These are phyloP conservation scores for Cylindrodendrum hubeiense DNA, from an alignment of 2,329 filamentous ascomycete species.

Conservation along the genomic window DNA sequence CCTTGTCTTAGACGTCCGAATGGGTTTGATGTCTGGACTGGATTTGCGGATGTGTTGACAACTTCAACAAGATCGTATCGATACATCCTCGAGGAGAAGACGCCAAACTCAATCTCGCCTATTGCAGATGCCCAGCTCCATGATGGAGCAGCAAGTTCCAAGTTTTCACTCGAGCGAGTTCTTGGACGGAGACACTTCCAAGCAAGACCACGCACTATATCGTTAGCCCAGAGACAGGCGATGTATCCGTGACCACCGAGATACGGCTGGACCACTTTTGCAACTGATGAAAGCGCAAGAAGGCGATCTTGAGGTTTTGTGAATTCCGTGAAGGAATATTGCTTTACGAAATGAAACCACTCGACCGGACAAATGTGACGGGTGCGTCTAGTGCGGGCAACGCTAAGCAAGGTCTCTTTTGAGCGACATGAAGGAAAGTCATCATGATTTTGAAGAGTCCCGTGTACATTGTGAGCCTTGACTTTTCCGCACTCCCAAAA, in stretches of 20 bases:
- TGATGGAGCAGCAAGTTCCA: background rate
- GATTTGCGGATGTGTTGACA: background rate
- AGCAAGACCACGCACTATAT: constrained; percentile 3
- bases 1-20: background rate
- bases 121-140: background rate
- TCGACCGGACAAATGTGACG: constrained; percentile 1
- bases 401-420: constrained; percentile 3
- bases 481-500: constrained; percentile 1
- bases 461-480: background rate
- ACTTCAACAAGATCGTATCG: background rate
- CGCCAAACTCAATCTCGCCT: background rate
- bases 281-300: background rate
- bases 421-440: constrained; percentile 7
- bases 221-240: background rate
- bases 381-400: background rate
- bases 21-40: background rate
- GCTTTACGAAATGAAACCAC: constrained; percentile 7
- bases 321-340: background rate
- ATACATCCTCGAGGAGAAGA: background rate
- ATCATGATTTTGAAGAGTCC: background rate
- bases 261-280: constrained; percentile 1
- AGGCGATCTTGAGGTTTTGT: background rate
- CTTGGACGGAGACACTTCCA: background rate
- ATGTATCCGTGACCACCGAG: background rate
- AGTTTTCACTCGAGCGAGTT: background rate